phyloP scores from a whole-genome alignment of 1,284 basidiomycete genomes.

The Apiotrichum porosum region DNA sequence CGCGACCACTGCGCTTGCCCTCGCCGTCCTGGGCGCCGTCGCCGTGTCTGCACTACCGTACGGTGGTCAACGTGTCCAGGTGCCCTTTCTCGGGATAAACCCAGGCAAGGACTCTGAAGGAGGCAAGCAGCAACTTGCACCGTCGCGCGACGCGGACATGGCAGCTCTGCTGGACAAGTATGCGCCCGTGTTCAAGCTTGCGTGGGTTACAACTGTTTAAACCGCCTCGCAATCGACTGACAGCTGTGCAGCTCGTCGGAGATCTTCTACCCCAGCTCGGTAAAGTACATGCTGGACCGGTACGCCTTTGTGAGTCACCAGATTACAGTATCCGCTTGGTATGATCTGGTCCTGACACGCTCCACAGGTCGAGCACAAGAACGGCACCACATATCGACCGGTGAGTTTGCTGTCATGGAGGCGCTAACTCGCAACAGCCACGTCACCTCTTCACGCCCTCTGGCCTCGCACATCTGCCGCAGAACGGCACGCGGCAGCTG shows the following conservation, averaged over 20 bases:
- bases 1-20: no score
- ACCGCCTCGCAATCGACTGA: background rate
- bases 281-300: conserved; percentile 44
- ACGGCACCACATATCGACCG: conserved; percentile 11
- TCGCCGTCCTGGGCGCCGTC: no score
- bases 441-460: conserved; percentile 15
- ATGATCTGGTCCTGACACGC: no score
- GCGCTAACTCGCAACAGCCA: conserved; percentile 15
- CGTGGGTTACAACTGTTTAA: conserved; percentile 24
- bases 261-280: conserved; percentile 38
- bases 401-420: background rate
- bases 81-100: no score
- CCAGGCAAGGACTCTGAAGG: no score
- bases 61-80: no score
- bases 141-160: conserved; percentile 25
- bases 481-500: conserved; percentile 14
- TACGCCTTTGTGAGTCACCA: conserved; percentile 23
- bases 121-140: no score
- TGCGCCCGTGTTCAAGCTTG: conserved; percentile 42
- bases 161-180: conserved; percentile 32
- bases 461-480: conserved; percentile 23
- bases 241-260: conserved; percentile 24
- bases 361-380: conserved; percentile 16
- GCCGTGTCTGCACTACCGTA: no score
- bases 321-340: no score